Conservation (phyloP, 192 early-diverging fungal species). For the Umbelopsis vinacea region DNA sequence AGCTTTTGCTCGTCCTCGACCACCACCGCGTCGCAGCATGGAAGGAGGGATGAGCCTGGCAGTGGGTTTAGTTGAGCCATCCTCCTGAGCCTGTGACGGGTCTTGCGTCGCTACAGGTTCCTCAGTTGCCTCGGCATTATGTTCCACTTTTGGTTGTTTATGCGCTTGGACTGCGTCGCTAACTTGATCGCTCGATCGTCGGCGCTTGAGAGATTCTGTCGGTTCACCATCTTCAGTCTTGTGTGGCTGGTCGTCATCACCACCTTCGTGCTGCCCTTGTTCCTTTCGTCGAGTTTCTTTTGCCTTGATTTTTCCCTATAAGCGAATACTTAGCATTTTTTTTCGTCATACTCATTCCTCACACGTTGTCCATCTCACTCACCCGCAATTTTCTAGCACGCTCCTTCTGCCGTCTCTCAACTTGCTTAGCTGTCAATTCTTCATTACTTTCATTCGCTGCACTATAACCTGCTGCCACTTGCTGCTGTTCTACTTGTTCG, state of each 20-base stretch:
- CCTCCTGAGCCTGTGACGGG: not conserved
- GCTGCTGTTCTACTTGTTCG: not conserved
- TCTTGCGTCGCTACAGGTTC: not conserved
- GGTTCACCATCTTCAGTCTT: not conserved
- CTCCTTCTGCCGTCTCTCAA: not conserved
- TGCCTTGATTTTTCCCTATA: too few species aligned
- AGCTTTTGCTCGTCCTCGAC: not conserved
- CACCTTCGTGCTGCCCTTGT: too few species aligned
- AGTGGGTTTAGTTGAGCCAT: not conserved
- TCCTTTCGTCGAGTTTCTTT: not conserved
- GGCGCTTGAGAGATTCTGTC: not conserved
- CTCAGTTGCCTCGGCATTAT: not conserved
- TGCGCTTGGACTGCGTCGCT: not conserved
- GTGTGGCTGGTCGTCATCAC: not conserved
- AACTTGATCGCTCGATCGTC: not conserved
- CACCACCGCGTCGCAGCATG: constrained; percentile 7
- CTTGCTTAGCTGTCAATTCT: not conserved
- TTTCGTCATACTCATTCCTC: not conserved
- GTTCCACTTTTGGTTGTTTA: constrained; percentile 5
- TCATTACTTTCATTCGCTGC: not conserved
- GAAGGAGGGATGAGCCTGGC: not conserved
- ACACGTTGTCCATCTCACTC: not conserved
- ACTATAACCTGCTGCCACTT: not conserved
- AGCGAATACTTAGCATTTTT: too few species aligned
- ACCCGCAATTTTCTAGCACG: not conserved